Evolutionary conservation across 31 red algal genomes (phyloP).

Genomic region (Asparagopsis taxiformis): DNA sequence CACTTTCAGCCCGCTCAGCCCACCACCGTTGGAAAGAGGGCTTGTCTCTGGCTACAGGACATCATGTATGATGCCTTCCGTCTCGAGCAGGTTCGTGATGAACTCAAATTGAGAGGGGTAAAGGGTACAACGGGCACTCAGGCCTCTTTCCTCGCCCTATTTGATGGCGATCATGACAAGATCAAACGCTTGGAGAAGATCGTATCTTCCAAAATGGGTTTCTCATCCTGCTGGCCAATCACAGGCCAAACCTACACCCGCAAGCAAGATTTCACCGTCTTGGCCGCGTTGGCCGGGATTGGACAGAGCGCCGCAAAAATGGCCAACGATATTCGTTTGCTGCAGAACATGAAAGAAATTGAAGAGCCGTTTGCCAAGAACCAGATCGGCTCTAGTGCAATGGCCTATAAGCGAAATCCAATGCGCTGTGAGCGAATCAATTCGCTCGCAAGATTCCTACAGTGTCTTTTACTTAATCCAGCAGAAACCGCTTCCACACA

Average conservation of each 20-base stretch:
- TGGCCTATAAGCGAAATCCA: slow-evolving; percentile 98
- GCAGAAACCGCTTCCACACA: slow-evolving; percentile 93
- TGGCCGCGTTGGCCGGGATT: slow-evolving; percentile 77
- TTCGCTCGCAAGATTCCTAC: slow-evolving; percentile 77
- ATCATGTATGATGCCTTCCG: slow-evolving; percentile 71
- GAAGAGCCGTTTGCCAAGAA: slow-evolving; percentile 90
- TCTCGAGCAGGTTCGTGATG: slow-evolving; percentile 47
- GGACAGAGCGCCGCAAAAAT: slow-evolving; percentile 93
- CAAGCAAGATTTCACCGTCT: slow-evolving; percentile 89
- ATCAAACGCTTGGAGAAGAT: slow-evolving; percentile 68
- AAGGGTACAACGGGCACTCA: slow-evolving; percentile 98
- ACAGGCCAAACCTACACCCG: slow-evolving; percentile 94
- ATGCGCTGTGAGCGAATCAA: slow-evolving; percentile 98
- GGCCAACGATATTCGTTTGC: slow-evolving; percentile 88
- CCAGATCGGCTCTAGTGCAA: slow-evolving; percentile 92
- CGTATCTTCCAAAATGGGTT: slow-evolving; percentile 76
- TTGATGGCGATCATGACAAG: slow-evolving; percentile 92
- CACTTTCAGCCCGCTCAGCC: slow-evolving; percentile 98
- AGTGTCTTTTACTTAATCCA: slow-evolving; percentile 76
- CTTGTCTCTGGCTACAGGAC: slow-evolving; percentile 94
- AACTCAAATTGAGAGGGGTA: slow-evolving; percentile 66
- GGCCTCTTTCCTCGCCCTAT: slow-evolving; percentile 84
- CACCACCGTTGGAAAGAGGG: slow-evolving; percentile 94
- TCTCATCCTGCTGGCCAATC: slow-evolving; percentile 56
- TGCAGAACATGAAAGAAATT: slow-evolving; percentile 96